Evolutionary conservation across 345 rosid genomes (phyloP), one percentile per base, ranked within the genome.

Genomic region (Gossypium longicalyx): DNA sequence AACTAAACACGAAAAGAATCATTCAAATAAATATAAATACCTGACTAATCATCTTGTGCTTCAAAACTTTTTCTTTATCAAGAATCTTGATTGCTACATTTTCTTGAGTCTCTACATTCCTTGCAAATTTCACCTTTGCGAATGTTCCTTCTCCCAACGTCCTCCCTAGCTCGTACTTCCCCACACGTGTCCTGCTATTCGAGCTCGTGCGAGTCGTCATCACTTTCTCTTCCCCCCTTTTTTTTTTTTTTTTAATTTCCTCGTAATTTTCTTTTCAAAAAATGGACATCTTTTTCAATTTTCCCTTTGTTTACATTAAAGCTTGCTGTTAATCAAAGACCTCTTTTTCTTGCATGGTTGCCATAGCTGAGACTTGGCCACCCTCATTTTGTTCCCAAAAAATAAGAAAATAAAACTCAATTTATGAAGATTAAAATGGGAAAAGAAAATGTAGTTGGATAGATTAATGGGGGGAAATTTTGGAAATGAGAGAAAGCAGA

Each of bases 261-360:
- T 29, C 41, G 34, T 16, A 57, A 69, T 52, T n/a, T 38, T 19
- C 41, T 12, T 53, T 29, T 38, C 23, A 9, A 48, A 12, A 15
- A 34, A 5, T 34, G 41, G 41, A 7, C 17, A 48, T 49, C 44
- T 45, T 7, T 13, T 13, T 49, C 4, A 48, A 3, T 48, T 12
- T 48, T 12, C 15, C 15, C 13, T 56, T 9, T 20, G 61, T 20
- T 57, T 16, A 51, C 25, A 34, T 43, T 23, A 23, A 51, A 13
- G 38, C 9, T 52, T 43, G 27, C 34, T 1, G 15, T 53, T 25
- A 77, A 77, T 92, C 86, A 92, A 67, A 70, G 77, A 86, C 62
- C 97, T 83, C 97, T 93, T 95, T 94, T 93, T 93, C 81, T 95
- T 93, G 81, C 99, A 93, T 5, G 99, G 98, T 78, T 95, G 98